Evolutionary conservation across 1,139 yeast genomes (phyloP).

Genomic region (Candida tropicalis): DNA sequence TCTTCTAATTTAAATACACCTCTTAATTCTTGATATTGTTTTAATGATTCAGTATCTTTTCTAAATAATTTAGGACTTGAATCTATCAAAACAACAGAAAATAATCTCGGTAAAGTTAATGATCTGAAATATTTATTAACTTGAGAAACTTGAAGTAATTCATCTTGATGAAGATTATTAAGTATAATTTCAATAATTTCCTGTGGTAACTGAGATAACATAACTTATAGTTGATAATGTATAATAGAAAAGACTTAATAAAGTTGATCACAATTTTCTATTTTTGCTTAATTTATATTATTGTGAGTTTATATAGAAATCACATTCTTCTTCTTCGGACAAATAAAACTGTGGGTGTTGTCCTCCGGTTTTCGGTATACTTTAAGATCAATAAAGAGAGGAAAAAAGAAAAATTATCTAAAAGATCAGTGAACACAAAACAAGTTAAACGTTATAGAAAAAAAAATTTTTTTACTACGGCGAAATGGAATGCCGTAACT

Average conservation of each 20-base stretch:
- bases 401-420: constrained; percentile 1
- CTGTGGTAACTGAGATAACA: constrained; percentile 23
- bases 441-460: not conserved
- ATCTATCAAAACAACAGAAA: constrained; percentile 25
- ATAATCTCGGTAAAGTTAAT: constrained; percentile 23
- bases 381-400: not conserved
- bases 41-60: constrained; percentile 10
- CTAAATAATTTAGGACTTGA: constrained; percentile 18
- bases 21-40: constrained; percentile 6
- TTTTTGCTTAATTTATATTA: no score
- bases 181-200: constrained; percentile 24
- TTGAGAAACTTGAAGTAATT: constrained; percentile 21
- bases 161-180: constrained; percentile 20
- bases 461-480: not conserved
- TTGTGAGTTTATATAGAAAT: no score
- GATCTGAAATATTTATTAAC: constrained; percentile 20
- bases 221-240: constrained; percentile 2
- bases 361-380: constrained; percentile 8
- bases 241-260: not conserved
- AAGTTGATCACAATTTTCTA: no score
- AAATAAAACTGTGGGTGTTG: not conserved
- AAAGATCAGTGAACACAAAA: constrained; percentile 3
- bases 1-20: constrained; percentile 11
- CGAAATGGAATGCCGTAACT: not conserved
- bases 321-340: constrained; percentile 4